Evolutionary conservation across 75 land plant genomes (phyloP), one percentile per base, ranked within the genome.

Genomic region (Larix kaempferi): DNA sequence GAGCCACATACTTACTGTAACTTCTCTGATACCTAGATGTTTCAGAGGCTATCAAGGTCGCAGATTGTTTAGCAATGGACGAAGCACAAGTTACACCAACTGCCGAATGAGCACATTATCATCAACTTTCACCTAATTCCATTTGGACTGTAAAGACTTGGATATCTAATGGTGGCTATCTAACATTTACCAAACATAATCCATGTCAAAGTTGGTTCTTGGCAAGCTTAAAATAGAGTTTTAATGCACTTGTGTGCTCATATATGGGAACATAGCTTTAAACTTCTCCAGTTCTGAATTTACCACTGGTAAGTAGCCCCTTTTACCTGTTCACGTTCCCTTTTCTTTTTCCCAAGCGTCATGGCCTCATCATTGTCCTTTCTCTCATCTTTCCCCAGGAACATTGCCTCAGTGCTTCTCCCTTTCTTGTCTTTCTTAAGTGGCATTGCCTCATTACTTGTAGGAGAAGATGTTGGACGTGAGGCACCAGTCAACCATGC

Each of bases 401-500:
- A n/a, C 44, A 41, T 7, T 69, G 54, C 73, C 52, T 69, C 54
- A 3, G 11, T 69, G n/a, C 49, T 69, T 69, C 54, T 49, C 54
- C 54, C 12, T 49, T 49, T 49, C 52, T 41, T 69, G 13, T 35
- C n/a, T 69, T 69, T 69, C 52, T 41, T 69, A 1, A 19, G 11
- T 67, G 71, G n/a, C 44, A 41, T 19, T 69, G 73, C 73, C 52
- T 69, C 54, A 1, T 8, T 69, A 21, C 49, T 69, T 69, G 21
- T 41, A 10, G 22, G 2, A 37, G 49, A 22, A 17, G 54, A 22
- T n/a, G 22, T 10, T 69, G 73, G 21, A 69, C 73, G 73, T 35
- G 73, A 69, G 21, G 73, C 91, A 17, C 89, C 91, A 16, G 57
- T 84, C 61, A 98, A 61, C 98, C 98, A 98, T 37, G 86, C 82